These are phyloP conservation scores for Leptodontidium sp. DNA, from an alignment of 2,329 filamentous ascomycete genomes.

Conservation along the genomic window DNA sequence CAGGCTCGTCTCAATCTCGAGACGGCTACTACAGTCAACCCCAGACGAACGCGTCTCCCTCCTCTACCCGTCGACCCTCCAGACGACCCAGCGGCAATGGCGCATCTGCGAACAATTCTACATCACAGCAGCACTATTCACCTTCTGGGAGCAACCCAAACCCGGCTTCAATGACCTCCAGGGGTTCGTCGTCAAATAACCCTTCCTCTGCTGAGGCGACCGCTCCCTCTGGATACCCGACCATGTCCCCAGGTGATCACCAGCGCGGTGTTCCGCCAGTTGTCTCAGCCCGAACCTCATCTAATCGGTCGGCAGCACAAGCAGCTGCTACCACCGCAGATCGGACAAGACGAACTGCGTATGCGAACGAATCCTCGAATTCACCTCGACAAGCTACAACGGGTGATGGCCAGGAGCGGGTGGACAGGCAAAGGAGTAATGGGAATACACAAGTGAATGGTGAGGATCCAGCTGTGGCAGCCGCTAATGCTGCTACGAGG, in stretches of 20 bases:
- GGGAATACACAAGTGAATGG: slow-evolving; percentile 52
- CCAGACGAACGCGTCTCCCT: slow-evolving; percentile 52
- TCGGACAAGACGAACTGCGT: slow-evolving; percentile 39
- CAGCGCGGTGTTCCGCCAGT: slow-evolving; percentile 72
- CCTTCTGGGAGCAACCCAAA: slow-evolving; percentile 36
- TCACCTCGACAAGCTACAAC: slow-evolving; percentile 37
- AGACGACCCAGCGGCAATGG: slow-evolving; percentile 61
- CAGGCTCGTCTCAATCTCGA: slow-evolving; percentile 60
- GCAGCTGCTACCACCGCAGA: slow-evolving; percentile 48
- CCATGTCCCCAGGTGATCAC: slow-evolving; percentile 54
- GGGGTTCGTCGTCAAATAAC: slow-evolving; percentile 46
- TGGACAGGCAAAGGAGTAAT: slow-evolving; percentile 48
- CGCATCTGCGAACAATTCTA: slow-evolving; percentile 45
- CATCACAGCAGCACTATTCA: slow-evolving; percentile 42
- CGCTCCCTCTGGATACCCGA: slow-evolving; percentile 47
- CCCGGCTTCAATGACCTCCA: slow-evolving; percentile 30
- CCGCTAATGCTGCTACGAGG: slow-evolving; percentile 52
- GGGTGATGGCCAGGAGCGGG: slow-evolving; percentile 39
- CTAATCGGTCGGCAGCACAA: slow-evolving; percentile 60
- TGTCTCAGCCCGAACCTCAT: slow-evolving; percentile 83
- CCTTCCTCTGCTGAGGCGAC: slow-evolving; percentile 51
- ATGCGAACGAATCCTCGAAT: slow-evolving; percentile 38
- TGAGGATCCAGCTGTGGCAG: slow-evolving; percentile 47
- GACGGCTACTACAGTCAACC: slow-evolving; percentile 60
- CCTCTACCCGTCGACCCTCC: slow-evolving; percentile 60